These are phyloP conservation scores for Anaeromyces robustus DNA, from an alignment of 192 early-diverging fungal genomes.

Conservation along the genomic window DNA sequence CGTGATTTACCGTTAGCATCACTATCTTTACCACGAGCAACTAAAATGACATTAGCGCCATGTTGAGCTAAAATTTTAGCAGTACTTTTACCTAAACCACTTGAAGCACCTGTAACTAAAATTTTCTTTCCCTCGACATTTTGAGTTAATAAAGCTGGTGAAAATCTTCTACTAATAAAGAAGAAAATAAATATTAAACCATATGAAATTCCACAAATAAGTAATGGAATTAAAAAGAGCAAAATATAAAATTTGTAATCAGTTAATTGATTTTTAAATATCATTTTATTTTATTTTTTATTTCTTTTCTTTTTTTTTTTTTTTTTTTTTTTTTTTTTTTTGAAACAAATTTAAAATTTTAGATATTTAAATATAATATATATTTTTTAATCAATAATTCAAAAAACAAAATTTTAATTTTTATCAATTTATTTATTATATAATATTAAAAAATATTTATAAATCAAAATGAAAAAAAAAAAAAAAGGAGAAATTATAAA, in stretches of 20 bases:
- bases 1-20: not conserved
- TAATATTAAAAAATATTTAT: too few relatives aligned
- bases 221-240: not conserved
- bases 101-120: slow-evolving; percentile 16
- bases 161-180: not conserved
- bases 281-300: not conserved
- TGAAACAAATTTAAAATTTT: too few relatives aligned
- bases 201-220: not conserved
- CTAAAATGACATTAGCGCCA: slow-evolving; percentile 7
- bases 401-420: too few relatives aligned
- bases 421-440: too few relatives aligned
- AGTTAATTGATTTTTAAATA: not conserved
- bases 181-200: not conserved
- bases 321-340: too few relatives aligned
- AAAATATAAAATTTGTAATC: not conserved
- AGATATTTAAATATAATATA: too few relatives aligned
- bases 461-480: too few relatives aligned
- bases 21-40: slow-evolving; percentile 1
- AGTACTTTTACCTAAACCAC: slow-evolving; percentile 12
- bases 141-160: not conserved
- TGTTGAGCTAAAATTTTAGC: slow-evolving; percentile 10
- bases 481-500: too few relatives aligned
- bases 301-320: too few relatives aligned
- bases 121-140: slow-evolving; percentile 6
- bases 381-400: too few relatives aligned